Conservation (phyloP, 257 asterid genomes). For the Solanum raphanifolium region DNA sequence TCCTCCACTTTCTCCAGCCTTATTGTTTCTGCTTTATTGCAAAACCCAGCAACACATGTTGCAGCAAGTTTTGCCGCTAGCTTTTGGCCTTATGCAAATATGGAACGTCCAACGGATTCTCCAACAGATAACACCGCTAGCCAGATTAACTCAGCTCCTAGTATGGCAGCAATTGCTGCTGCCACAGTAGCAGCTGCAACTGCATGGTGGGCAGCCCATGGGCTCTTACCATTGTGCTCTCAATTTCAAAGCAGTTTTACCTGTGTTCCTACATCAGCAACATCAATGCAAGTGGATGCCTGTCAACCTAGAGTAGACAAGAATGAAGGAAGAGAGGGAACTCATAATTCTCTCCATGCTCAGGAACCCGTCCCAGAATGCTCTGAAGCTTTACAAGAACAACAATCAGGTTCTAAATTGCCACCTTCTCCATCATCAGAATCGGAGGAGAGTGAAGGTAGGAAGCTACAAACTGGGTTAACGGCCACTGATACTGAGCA, state of each 20-base stretch:
- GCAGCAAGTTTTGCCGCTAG: constrained; percentile 87
- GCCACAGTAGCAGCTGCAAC: constrained; percentile 98
- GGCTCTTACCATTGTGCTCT: constrained; percentile 78
- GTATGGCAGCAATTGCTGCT: constrained; percentile 73
- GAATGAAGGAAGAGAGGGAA: constrained; percentile 30
- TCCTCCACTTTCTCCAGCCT: constrained; percentile 72
- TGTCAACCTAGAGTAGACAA: constrained; percentile 27
- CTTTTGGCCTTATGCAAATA: constrained; percentile 53
- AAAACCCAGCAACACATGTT: constrained; percentile 87
- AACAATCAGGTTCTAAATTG: constrained; percentile 30
- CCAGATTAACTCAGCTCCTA: constrained; percentile 43
- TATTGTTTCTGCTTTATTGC: constrained; percentile 61
- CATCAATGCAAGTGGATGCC: constrained; percentile 32
- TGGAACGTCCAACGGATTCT: constrained; percentile 33
- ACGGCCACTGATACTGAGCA: constrained; percentile 27
- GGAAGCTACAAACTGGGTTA: constrained; percentile 23
- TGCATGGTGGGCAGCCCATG: constrained; percentile 98
- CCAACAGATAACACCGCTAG: constrained; percentile 19
- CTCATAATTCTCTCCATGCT: constrained; percentile 30
- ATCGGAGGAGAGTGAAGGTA: constrained; percentile 53
- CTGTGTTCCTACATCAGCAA: constrained; percentile 38
- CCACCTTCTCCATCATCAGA: constrained; percentile 46
- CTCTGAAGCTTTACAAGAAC: constrained; percentile 49
- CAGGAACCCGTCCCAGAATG: constrained; percentile 40
- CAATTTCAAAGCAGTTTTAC: constrained; percentile 61